Evolutionary conservation across 257 asterid species (phyloP).

Genomic region (Linaria vulgaris): DNA sequence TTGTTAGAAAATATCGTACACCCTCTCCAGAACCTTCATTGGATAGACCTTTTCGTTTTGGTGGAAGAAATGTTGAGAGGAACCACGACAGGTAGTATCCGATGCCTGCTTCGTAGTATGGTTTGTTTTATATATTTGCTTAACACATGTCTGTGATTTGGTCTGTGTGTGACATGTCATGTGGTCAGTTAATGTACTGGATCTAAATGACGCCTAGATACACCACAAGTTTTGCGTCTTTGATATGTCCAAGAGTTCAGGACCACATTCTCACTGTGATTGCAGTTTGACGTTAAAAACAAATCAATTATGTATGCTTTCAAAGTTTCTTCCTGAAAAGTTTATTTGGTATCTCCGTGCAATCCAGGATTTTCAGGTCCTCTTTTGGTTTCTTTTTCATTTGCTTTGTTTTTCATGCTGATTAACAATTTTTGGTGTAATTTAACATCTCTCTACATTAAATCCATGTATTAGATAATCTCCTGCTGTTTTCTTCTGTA

Average conservation of each 20-base stretch:
- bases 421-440: no score
- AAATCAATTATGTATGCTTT: constrained; percentile 8
- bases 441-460: no score
- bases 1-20: constrained; percentile 90
- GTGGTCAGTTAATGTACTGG: not conserved
- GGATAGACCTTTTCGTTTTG: constrained; percentile 59
- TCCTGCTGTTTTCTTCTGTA: not conserved
- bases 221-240: not conserved
- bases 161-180: constrained; percentile 9
- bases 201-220: not conserved
- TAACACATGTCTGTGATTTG: not conserved
- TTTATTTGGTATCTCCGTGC: not conserved
- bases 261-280: not conserved
- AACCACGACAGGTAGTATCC: constrained; percentile 63
- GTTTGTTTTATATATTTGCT: constrained; percentile 15
- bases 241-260: not conserved
- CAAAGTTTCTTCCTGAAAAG: not conserved
- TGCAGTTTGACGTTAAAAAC: constrained; percentile 4
- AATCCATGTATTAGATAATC: no score
- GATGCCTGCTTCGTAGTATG: not conserved
- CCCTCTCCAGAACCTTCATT: constrained; percentile 84
- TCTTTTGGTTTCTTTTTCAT: not conserved
- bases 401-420: no score
- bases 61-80: constrained; percentile 73
- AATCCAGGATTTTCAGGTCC: not conserved